phyloP scores from a whole-genome alignment of 208 protist genomes.

The Trypanosoma theileri region DNA sequence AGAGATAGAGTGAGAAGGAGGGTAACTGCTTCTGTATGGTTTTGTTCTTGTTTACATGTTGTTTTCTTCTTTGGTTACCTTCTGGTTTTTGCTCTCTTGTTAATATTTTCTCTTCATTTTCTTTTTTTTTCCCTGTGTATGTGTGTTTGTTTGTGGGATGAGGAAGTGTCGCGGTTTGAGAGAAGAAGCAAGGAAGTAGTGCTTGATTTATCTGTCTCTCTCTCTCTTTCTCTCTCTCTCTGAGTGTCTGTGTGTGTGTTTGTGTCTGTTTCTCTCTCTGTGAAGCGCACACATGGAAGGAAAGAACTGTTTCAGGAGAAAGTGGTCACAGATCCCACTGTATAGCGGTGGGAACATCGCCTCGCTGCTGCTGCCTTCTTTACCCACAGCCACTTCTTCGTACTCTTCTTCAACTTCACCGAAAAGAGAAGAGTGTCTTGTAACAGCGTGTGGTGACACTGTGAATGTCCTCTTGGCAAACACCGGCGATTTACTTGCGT shows the following conservation, averaged over 20 bases:
- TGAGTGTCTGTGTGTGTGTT: too few species aligned
- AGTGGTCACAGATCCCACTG: constrained; percentile 80
- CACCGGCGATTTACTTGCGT: constrained; percentile 61
- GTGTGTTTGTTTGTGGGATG: not conserved
- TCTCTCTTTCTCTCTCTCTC: not conserved
- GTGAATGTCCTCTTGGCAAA: constrained; percentile 68
- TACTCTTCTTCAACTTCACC: too few species aligned
- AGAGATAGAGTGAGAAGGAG: too few species aligned
- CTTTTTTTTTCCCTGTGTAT: not conserved
- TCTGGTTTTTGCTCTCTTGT: constrained; percentile 1
- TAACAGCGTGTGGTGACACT: constrained; percentile 80
- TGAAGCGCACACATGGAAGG: constrained; percentile 59
- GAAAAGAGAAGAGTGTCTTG: constrained; percentile 49
- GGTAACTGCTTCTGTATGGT: not conserved
- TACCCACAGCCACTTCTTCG: not conserved
- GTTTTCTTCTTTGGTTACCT: constrained; percentile 11
- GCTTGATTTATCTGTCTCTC: not conserved
- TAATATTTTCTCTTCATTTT: not conserved
- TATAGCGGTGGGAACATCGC: constrained; percentile 85
- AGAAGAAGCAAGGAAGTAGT: not conserved
- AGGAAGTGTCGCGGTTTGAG: too few species aligned
- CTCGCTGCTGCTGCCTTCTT: constrained; percentile 45
- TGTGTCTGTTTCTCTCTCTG: not conserved
- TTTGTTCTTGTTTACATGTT: not conserved
- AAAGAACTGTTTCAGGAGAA: constrained; percentile 86